These are phyloP conservation scores for Arachis monticola DNA, from an alignment of 331 rosid genomes.

Conservation along the genomic window DNA sequence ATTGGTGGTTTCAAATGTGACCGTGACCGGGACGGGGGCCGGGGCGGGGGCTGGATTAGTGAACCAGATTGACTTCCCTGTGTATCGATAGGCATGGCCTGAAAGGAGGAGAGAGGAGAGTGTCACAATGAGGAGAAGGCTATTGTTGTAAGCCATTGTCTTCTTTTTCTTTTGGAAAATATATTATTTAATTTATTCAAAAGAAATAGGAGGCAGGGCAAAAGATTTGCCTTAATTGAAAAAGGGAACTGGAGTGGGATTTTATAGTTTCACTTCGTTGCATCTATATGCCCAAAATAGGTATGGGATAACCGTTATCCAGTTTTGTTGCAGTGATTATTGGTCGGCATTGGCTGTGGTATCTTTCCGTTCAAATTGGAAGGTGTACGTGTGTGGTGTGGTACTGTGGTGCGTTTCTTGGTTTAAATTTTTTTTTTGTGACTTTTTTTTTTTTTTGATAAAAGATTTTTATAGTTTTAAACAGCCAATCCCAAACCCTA, in stretches of 20 bases:
- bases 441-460: no score
- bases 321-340: not conserved
- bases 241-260: not conserved
- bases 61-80: no score
- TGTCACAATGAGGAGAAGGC: constrained; percentile 34
- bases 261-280: not conserved
- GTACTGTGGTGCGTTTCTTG: no score
- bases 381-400: no score
- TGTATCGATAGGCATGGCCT: not conserved
- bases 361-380: not conserved
- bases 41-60: no score
- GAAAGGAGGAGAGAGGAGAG: constrained; percentile 41
- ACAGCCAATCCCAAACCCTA: no score
- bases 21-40: no score
- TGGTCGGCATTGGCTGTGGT: not conserved
- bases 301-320: not conserved
- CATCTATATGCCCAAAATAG: constrained; percentile 26
- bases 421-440: no score
- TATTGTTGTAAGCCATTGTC: constrained; percentile 39
- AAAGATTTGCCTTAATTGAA: no score
- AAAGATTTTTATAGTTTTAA: no score
- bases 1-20: no score
- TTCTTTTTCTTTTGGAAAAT: not conserved
- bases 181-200: not conserved
- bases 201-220: constrained; percentile 12